Evolutionary conservation across 352 stramenopile genomes (phyloP), one percentile per base, ranked within the genome.

Genomic region (Phytopythium sindhum): DNA sequence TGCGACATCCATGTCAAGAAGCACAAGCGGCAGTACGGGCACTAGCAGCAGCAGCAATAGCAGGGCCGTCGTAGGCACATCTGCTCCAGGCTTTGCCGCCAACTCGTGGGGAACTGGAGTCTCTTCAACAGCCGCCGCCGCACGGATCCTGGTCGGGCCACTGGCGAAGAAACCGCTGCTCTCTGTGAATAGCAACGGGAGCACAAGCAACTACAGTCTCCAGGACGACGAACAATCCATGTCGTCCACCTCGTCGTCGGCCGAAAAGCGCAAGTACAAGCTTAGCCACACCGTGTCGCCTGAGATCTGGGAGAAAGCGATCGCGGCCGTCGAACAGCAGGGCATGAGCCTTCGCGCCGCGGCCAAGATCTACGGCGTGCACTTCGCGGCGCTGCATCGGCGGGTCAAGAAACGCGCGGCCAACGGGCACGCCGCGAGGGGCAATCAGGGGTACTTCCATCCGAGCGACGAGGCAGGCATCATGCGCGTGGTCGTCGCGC

Each of bases 231-330:
- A 47, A 0, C 53, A 59, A 21, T 59, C 31, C 7, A 19, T n/a
- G 53, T 59, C 53, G 6, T 45, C 53, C 21, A 35, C 37, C 19
- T 59, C 53, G 53, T 59, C 53, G 29, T 9, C 29, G 9, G 21
- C 29, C 26, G 66, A 80, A 42, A 73, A 78, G 59, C 65, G 72
- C 33, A 64, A 59, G 37, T 82, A 82, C 62, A 70, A 72, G 42
- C 72, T 78, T 15, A 82, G 74, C 33, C 72, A 80, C 61, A 82
- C 74, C 6, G 74, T 82, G 28, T 64, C 74, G 12, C 57, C 74
- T 14, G 74, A 82, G 45, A 69, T 63, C n/a, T 82, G 74, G 74
- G 74, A 79, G 45, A 79, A 80, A 31, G 74, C 74, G 21, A 82
- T 82, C 52, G 74, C 69, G 2, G 72, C 74, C 24, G 74, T 82